Evolutionary conservation across 768 basidiomycete genomes (phyloP).

Genomic region (Lentinula detonsa): DNA sequence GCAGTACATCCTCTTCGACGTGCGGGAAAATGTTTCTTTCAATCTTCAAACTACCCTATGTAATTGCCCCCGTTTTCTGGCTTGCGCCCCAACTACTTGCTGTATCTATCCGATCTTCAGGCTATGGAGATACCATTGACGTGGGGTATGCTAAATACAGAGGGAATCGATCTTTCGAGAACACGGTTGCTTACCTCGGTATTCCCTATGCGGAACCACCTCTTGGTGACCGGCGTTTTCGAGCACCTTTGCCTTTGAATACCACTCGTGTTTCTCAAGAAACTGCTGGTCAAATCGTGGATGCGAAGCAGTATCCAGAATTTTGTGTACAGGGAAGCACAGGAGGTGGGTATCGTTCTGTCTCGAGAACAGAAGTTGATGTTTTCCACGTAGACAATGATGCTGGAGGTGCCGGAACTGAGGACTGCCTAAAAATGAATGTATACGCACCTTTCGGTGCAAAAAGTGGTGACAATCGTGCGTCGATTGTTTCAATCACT

Average conservation of each 20-base stretch:
- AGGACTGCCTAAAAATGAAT: conserved; percentile 66
- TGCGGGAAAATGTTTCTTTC: background rate
- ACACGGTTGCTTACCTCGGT: conserved; percentile 52
- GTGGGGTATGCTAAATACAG: conserved; percentile 54
- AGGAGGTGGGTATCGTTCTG: conserved; percentile 26
- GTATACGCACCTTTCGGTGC: conserved; percentile 50
- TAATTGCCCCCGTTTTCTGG: background rate
- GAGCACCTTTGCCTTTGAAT: conserved; percentile 48
- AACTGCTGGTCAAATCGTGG: conserved; percentile 32
- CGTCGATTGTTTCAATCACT: conserved; percentile 11
- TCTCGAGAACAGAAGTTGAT: background rate
- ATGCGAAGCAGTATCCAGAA: conserved; percentile 47
- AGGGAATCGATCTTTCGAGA: conserved; percentile 45
- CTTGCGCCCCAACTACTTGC: background rate
- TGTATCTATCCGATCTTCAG: background rate
- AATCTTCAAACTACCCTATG: background rate
- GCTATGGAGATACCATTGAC: conserved; percentile 32
- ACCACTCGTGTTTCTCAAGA: conserved; percentile 33
- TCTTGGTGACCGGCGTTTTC: conserved; percentile 42
- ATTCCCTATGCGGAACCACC: conserved; percentile 59
- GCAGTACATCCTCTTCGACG: background rate
- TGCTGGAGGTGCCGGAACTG: conserved; percentile 57
- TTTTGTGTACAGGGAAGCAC: conserved; percentile 58
- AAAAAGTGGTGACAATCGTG: conserved; percentile 40
- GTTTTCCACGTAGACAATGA: conserved; percentile 35